Conservation (phyloP, 768 basidiomycete genomes). For the Tulasnella sp. region DNA sequence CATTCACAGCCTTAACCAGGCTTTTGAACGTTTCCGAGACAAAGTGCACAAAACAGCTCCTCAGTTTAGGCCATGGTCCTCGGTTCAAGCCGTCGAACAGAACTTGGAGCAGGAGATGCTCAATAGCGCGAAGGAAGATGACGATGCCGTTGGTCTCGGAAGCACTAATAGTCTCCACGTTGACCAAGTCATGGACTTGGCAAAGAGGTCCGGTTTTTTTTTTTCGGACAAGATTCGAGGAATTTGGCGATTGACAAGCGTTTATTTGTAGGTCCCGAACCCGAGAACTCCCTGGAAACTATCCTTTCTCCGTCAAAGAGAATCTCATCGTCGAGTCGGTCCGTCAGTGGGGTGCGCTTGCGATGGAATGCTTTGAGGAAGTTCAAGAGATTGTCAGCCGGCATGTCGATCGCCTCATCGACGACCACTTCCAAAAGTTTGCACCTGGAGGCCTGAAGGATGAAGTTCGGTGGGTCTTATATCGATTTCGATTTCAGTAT, state of each 20-base stretch:
- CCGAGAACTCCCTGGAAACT: constrained; percentile 60
- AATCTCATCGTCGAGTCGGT: constrained; percentile 13
- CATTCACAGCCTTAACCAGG: constrained; percentile 2
- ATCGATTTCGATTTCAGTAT: neutral
- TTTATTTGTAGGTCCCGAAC: constrained; percentile 48
- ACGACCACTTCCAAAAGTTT: constrained; percentile 26
- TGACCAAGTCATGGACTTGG: constrained; percentile 24
- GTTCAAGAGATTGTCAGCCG: constrained; percentile 33
- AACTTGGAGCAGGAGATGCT: neutral
- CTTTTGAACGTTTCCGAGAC: constrained; percentile 3
- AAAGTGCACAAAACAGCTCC: neutral
- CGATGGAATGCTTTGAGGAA: constrained; percentile 7
- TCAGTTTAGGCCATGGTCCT: constrained; percentile 1
- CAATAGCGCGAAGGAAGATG: constrained; percentile 21
- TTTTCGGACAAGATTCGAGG: neutral
- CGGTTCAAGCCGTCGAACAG: neutral
- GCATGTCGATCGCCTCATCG: constrained; percentile 45
- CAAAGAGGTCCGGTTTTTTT: constrained; percentile 19
- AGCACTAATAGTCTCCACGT: constrained; percentile 30
- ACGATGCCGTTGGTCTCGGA: constrained; percentile 38
- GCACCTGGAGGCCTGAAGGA: neutral
- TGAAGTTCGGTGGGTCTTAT: neutral
- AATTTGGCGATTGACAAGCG: neutral
- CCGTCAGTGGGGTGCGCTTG: constrained; percentile 7
- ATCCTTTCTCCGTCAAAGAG: constrained; percentile 47